A percentile compares a stretch with the other conserved stretches of the same genome.
Conservation (phyloP, 208 protist genomes). For the Wallacemonas rigidus region DNA sequence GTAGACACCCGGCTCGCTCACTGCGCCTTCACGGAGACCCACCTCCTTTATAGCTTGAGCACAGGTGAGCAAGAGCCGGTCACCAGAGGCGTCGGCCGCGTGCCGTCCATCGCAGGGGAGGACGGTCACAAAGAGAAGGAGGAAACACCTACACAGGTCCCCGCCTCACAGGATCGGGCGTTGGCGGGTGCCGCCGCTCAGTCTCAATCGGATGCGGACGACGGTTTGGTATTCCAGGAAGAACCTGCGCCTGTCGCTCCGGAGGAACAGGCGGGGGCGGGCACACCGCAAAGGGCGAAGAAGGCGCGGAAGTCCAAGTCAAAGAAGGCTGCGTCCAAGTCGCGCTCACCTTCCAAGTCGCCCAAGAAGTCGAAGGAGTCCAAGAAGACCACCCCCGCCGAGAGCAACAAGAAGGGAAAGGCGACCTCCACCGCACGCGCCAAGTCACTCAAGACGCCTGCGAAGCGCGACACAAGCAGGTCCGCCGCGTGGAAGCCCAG, state of each 20-base stretch:
- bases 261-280: not conserved
- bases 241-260: not conserved
- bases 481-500: not conserved
- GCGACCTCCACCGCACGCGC: not conserved
- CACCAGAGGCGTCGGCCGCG: not conserved
- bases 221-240: not conserved
- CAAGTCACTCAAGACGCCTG: not conserved
- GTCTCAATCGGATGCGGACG: not conserved
- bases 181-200: not conserved
- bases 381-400: slow-evolving; percentile 3
- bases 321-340: not conserved
- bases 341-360: not conserved
- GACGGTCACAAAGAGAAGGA: too few species aligned
- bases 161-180: not conserved
- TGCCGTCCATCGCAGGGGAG: not conserved
- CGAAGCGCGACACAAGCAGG: slow-evolving; percentile 1
- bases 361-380: not conserved
- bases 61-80: not conserved
- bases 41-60: slow-evolving; percentile 25
- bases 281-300: slow-evolving; percentile 14
- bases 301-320: slow-evolving; percentile 10
- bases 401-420: slow-evolving; percentile 1
- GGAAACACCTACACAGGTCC: not conserved
- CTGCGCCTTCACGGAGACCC: slow-evolving; percentile 33
- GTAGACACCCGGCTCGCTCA: slow-evolving; percentile 30